A percentile compares a stretch with the other conserved stretches of the same genome.
phyloP scores from a whole-genome alignment of 2,329 filamentous ascomycete genomes.

The Penicillium sp. region DNA sequence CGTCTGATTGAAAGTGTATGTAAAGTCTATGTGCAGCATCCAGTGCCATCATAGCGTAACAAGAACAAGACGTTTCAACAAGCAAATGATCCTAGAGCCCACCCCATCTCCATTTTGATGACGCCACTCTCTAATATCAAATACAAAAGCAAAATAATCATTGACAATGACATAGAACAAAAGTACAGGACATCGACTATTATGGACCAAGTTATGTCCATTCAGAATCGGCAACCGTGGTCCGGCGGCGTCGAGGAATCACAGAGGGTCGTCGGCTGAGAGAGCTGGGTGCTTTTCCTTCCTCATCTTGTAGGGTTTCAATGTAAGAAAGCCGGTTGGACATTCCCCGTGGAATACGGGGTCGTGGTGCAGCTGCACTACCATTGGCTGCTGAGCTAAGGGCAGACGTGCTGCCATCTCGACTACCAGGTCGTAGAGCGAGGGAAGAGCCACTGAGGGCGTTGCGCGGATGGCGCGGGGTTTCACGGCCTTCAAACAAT shows the following conservation, averaged over 20 bases:
- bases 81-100: constrained; percentile 10
- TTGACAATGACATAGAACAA: not conserved
- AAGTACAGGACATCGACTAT: constrained; percentile 1
- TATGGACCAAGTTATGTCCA: constrained; percentile 27
- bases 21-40: constrained; percentile 22
- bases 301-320: constrained; percentile 39
- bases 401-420: constrained; percentile 39
- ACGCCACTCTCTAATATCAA: constrained; percentile 13
- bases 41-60: constrained; percentile 19
- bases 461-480: constrained; percentile 40
- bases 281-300: constrained; percentile 33
- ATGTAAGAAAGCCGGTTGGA: constrained; percentile 40
- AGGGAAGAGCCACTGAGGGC: constrained; percentile 39
- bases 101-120: constrained; percentile 2
- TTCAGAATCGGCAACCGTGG: constrained; percentile 39
- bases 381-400: constrained; percentile 33
- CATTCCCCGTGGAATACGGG: constrained; percentile 38
- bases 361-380: constrained; percentile 32
- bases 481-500: constrained; percentile 42
- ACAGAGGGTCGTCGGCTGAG: constrained; percentile 36
- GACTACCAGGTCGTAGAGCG: constrained; percentile 41
- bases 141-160: constrained; percentile 4
- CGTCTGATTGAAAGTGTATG: constrained; percentile 20
- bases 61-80: constrained; percentile 8
- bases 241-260: constrained; percentile 39